Percentiles rank a stretch among this genome's conserved stretches.
Evolutionary conservation across 1,139 yeast genomes (phyloP).

Genomic region (Torulaspora globosa): DNA sequence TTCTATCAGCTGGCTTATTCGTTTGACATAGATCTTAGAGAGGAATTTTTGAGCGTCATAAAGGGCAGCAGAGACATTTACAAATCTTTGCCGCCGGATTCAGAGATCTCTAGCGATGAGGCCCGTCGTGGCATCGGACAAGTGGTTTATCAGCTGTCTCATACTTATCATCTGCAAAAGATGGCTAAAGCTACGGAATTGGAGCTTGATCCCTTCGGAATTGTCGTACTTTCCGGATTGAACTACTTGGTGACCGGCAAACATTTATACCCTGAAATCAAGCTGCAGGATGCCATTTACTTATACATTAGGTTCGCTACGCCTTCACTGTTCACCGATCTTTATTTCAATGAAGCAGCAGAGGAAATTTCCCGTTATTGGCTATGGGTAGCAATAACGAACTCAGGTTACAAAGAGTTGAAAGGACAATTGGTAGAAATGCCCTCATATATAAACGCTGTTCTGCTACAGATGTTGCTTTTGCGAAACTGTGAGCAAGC

Average conservation of each 20-base stretch:
- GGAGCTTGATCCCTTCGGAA: constrained; percentile 36
- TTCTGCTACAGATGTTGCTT: constrained; percentile 47
- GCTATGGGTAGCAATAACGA: constrained; percentile 41
- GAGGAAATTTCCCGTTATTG: constrained; percentile 44
- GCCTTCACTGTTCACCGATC: constrained; percentile 37
- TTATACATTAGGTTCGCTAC: constrained; percentile 37
- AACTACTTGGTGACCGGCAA: constrained; percentile 24
- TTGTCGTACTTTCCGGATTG: constrained; percentile 35
- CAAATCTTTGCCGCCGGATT: constrained; percentile 30
- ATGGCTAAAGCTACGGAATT: constrained; percentile 29
- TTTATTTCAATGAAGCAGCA: constrained; percentile 33
- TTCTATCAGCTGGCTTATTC: constrained; percentile 25
- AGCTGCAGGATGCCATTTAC: constrained; percentile 31
- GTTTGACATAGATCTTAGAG: constrained; percentile 53
- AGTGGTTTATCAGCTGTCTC: constrained; percentile 39
- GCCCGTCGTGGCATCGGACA: constrained; percentile 35
- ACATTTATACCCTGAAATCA: constrained; percentile 15
- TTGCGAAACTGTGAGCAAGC: constrained; percentile 38
- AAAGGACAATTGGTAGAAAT: constrained; percentile 24
- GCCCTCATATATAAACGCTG: constrained; percentile 35
- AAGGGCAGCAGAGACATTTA: constrained; percentile 30
- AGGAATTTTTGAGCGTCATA: constrained; percentile 39
- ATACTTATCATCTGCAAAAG: constrained; percentile 36
- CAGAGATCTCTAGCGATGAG: constrained; percentile 30
- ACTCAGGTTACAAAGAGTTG: constrained; percentile 35